Base-by-base conservation (phyloP, 768 basidiomycete species). In the Filobasidium wieringae region DNA sequence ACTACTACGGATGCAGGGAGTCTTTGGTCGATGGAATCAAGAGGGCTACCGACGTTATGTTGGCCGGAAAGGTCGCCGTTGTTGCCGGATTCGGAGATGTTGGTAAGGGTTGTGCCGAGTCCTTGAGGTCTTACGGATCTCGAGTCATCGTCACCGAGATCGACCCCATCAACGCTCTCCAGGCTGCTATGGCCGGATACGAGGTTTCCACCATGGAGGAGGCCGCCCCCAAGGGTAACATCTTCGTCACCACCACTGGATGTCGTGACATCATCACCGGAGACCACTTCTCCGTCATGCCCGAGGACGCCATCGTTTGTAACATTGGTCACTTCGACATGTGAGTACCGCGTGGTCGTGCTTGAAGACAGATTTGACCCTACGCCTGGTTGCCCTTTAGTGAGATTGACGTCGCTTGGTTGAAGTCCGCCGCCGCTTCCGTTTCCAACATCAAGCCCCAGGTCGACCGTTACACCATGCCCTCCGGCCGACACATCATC, bases 11-110 rank as follows among this genome's bases (percentile, higher is more conserved):
- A 62, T 99, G 95, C 79, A 89, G 95, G 72, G 95, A 99, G 77
- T 99, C 95, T 31, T 87, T 99, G 63, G 95, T 99, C 61, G 95
- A 99, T 74, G 95, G 95, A 68, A 96, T 99, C 79, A 99, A 99
- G 83, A 91, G 95, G 71, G 95, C 95, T 59, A 99, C 95, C 63
- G 95, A 99, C 75, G 89, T 99, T 75, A 99, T 99, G 95, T 84
- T 99, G 74, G 95, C 95, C 65, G 95, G 93, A 53, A 99, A 99
- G 79, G 92, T 99, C 64, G 92, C 91, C 53, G 88, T 97, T 64
- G 95, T 99, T 66, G 95, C 95, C 65, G 95, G 95, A 57, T 99
- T 85, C 76, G 95, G 95, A 77, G 95, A 99, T 72, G 95, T 99
- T 65, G 95, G 95, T 66, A 99, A 99, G 77, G 95, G 95, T 57